Base-by-base conservation (phyloP, 306 rosid genomes). In the Phaseolus lunatus region DNA sequence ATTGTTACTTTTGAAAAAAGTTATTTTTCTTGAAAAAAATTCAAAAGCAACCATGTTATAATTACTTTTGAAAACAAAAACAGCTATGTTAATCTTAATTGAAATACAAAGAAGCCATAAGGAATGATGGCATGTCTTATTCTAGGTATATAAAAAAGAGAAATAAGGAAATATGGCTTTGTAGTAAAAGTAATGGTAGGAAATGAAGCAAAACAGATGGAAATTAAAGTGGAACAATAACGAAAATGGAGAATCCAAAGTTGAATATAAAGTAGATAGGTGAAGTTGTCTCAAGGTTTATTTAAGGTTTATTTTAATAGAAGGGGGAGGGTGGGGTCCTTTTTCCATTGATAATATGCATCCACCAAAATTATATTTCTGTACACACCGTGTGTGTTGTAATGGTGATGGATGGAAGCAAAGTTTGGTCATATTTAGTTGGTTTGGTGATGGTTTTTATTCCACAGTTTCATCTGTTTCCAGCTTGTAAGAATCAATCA, bases 341-440 rank as follows among this genome's bases (percentile, higher is more conserved):
- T 75, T 24, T 80, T 70, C 9, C 53, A 13, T 76, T 79, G 74
- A 82, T 52, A 72, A 68, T 79, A 47, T 74, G 73, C 81, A 85
- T 80, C 84, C 78, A 78, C 84, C 80, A 44, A 70, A 61, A 73
- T 81, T 52, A 67, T 73, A 44, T 62, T 81, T 37, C 15, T 78
- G 71, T 57, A 56, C 57, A 64, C 53, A 69, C 56, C 64, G 49
- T 72, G 50, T 77, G 77, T 82, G 87, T 77, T 80, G 87, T 75
- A 71, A 41, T 87, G 85, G 63, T 82, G 85, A 78, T 81, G 48
- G 88, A 80, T 78, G 56, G 85, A 84, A 75, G 70, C 78, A 43
- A 70, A 33, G 79, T 84, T 86, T 85, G 84, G 73, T 87, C 70
- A 82, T 77, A 50, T 78, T 77, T 73, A 89, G 88, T 86, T 71